Base-by-base conservation (phyloP, 2,329 filamentous ascomycete genomes). In the Aspergillus felis region DNA sequence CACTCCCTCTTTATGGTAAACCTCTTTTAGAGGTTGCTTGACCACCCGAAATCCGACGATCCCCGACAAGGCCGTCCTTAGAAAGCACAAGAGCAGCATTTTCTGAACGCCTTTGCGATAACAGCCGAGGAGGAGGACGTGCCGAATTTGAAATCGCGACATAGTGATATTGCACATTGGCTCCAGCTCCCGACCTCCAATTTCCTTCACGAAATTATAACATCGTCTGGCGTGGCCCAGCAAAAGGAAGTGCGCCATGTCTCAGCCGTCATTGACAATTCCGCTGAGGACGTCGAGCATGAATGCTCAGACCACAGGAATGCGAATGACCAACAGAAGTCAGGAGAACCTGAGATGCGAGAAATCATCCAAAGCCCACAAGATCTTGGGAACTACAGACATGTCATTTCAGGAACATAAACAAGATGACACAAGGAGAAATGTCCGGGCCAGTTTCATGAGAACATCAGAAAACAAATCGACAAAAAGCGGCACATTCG, bases 391-490 rank as follows among this genome's bases (percentile, higher is more conserved):
- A 9, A 61, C 65, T 3, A 66, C 68, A 20, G 66, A 70, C 9
- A 53, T 68, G n/a, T 57, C 67, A 9, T 51, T 68, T 3, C 64
- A 65, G 22, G 62, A 66, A 44, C 57, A 54, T 14, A 58, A 57
- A 42, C 64, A 63, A 49, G 64, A 68, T 10, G 64, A 68, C 25
- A 61, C 63, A 42, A 63, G 64, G 55, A 61, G 68, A 29, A 59
- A 60, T 32, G 61, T 61, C 25, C 71, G 71, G 50, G 72, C 75
- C n/a, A 77, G 74, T 63, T 71, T 71, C 48, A 73, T 77, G 62
- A 75, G 71, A 57, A 72, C 76, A 20, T 71, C 75, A n/a, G 70
- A 76, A 44, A 73, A 70, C 38, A 71, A 71, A 56, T 64, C 65
- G 22, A 63, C 61, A 48, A 65, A 67, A 47, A 57, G 57, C 20